Evolutionary conservation across 345 rosid genomes (phyloP).

Genomic region (Murraya paniculata): DNA sequence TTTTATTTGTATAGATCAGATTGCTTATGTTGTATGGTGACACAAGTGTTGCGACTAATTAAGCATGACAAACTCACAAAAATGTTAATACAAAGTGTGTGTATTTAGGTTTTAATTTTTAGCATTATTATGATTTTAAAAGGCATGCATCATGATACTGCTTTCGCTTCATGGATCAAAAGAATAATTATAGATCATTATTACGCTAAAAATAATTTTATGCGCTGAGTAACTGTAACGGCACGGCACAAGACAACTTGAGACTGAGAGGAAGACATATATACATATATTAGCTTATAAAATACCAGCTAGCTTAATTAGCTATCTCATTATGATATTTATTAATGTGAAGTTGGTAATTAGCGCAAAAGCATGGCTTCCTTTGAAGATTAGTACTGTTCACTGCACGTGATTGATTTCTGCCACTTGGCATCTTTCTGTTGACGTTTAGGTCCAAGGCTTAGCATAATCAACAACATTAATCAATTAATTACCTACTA

Average conservation of each 20-base stretch:
- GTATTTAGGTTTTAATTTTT: neutral
- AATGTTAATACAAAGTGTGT: neutral
- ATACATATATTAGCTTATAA: neutral
- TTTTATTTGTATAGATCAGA: too few species aligned
- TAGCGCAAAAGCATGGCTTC: constrained; percentile 2
- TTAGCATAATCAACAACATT: neutral
- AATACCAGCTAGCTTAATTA: neutral
- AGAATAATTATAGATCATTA: constrained; percentile 2
- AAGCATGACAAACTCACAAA: neutral
- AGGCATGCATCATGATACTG: constrained; percentile 7
- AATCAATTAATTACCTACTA: neutral
- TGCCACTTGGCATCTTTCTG: neutral
- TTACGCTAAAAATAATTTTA: neutral
- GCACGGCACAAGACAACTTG: constrained; percentile 26
- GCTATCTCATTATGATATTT: constrained; percentile 2
- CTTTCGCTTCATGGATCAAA: neutral
- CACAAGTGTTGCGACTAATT: too few species aligned
- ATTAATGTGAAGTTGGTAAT: constrained; percentile 16
- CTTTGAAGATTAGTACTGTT: constrained; percentile 14
- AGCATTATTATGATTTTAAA: neutral
- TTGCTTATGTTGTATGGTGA: neutral
- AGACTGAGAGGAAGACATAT: neutral
- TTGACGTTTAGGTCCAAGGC: too few species aligned
- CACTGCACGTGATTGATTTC: neutral
- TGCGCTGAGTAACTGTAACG: constrained; percentile 37